phyloP scores from a whole-genome alignment of 495 filamentous ascomycete species.

The Venustampulla echinocandica region DNA sequence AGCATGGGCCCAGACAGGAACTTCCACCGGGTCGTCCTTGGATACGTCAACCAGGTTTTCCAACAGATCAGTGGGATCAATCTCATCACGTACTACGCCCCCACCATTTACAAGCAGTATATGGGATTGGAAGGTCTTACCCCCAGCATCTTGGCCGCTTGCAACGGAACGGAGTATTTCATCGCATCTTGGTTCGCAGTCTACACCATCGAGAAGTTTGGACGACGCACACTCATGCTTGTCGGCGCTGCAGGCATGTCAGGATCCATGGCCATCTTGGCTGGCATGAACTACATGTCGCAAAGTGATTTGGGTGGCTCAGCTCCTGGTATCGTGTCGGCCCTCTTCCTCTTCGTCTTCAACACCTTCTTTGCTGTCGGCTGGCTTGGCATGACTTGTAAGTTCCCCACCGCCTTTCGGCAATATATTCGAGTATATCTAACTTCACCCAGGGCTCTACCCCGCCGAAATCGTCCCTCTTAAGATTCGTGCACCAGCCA shows the following conservation, averaged over 20 bases:
- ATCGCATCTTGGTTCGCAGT: slow-evolving; percentile 63
- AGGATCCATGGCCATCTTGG: slow-evolving; percentile 57
- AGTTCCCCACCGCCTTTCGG: slow-evolving; percentile 12
- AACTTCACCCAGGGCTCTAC: slow-evolving; percentile 44
- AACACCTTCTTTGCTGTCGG: slow-evolving; percentile 71
- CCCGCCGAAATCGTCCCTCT: slow-evolving; percentile 66
- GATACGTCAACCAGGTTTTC: slow-evolving; percentile 47
- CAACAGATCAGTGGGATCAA: slow-evolving; percentile 77
- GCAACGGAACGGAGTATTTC: slow-evolving; percentile 69
- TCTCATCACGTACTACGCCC: slow-evolving; percentile 64
- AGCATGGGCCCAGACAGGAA: slow-evolving; percentile 64
- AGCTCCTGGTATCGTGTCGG: slow-evolving; percentile 33
- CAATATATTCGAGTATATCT: slow-evolving; percentile 11
- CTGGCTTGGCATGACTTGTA: slow-evolving; percentile 65
- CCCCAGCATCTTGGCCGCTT: slow-evolving; percentile 60
- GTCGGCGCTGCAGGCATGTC: slow-evolving; percentile 63
- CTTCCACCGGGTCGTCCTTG: slow-evolving; percentile 62
- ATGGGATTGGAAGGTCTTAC: slow-evolving; percentile 40
- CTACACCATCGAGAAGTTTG: slow-evolving; percentile 60
- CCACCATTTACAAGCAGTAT: slow-evolving; percentile 52
- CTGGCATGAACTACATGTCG: slow-evolving; percentile 31
- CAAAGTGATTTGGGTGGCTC: slow-evolving; percentile 26
- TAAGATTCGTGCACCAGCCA: slow-evolving; percentile 63
- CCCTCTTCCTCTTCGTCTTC: slow-evolving; percentile 60
- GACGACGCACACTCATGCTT: slow-evolving; percentile 63